A percentile compares a stretch with the other conserved stretches of the same genome.
Evolutionary conservation across 345 rosid genomes (phyloP).

Genomic region (Sonneratia alba): DNA sequence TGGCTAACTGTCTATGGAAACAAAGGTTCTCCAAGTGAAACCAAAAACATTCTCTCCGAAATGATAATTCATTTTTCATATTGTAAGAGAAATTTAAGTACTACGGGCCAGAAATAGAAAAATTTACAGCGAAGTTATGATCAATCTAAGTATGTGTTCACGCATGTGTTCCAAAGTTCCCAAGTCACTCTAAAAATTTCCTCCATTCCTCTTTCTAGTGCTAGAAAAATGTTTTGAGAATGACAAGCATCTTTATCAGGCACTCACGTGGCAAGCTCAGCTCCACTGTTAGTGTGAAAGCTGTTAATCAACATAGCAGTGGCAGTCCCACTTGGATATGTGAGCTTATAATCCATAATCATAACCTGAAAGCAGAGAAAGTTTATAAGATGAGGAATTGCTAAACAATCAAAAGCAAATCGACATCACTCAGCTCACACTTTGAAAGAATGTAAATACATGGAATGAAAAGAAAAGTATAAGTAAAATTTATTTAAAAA

Average conservation of each 20-base stretch:
- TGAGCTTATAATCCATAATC: conserved; percentile 86
- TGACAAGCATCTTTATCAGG: not conserved
- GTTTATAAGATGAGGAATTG: not conserved
- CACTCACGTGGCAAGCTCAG: conserved; percentile 83
- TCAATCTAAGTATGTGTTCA: not conserved
- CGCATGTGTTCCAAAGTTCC: not conserved
- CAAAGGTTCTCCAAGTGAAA: no score
- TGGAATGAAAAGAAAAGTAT: not conserved
- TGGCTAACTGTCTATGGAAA: no score
- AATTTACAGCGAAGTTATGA: not conserved
- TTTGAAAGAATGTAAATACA: not conserved
- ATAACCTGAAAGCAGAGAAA: conserved; percentile 43
- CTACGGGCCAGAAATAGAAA: no score
- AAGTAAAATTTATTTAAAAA: no score
- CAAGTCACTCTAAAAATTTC: not conserved
- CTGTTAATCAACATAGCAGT: conserved; percentile 93
- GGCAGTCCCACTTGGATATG: conserved; percentile 95
- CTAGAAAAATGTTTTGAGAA: not conserved
- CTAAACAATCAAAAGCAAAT: not conserved
- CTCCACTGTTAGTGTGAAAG: conserved; percentile 78
- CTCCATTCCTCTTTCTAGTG: not conserved
- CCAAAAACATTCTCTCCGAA: no score
- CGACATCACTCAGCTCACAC: not conserved
- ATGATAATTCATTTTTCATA: no score
- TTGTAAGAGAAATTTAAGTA: no score